These are phyloP conservation scores for Teratosphaeria nubilosa DNA, from an alignment of 2,329 filamentous ascomycete species.

Conservation along the genomic window DNA sequence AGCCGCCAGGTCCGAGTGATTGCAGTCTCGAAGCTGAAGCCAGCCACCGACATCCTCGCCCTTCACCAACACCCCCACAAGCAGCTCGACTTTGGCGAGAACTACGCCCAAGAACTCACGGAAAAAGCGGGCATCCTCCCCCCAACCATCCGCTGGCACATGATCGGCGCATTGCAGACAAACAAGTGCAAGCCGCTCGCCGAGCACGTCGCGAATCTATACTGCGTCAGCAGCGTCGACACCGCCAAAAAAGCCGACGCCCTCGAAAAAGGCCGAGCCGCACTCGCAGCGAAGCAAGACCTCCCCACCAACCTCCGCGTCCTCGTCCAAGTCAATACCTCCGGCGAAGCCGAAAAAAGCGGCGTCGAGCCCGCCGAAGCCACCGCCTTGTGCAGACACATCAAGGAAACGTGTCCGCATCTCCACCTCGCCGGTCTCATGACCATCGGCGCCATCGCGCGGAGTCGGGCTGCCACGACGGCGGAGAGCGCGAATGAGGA, in stretches of 20 bases:
- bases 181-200: slow-evolving; percentile 87
- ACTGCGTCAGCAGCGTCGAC: slow-evolving; percentile 86
- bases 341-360: slow-evolving; percentile 74
- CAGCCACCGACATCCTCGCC: slow-evolving; percentile 78
- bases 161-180: slow-evolving; percentile 88
- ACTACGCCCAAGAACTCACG: slow-evolving; percentile 72
- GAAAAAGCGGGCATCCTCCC: slow-evolving; percentile 80
- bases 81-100: slow-evolving; percentile 78
- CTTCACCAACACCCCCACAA: slow-evolving; percentile 50
- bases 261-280: slow-evolving; percentile 65
- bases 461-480: slow-evolving; percentile 60
- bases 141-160: slow-evolving; percentile 75
- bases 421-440: slow-evolving; percentile 74
- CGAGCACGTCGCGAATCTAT: slow-evolving; percentile 73
- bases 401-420: slow-evolving; percentile 61
- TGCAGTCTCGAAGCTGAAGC: slow-evolving; percentile 93
- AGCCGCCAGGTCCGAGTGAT: slow-evolving; percentile 61
- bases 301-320: slow-evolving; percentile 47
- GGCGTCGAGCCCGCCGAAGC: slow-evolving; percentile 61
- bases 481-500: slow-evolving; percentile 71
- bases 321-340: slow-evolving; percentile 93
- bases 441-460: slow-evolving; percentile 93
- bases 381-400: slow-evolving; percentile 53
- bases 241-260: slow-evolving; percentile 75
- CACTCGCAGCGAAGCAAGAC: slow-evolving; percentile 36